These are phyloP conservation scores for Mycosphaerella sp. DNA, from an alignment of 2,329 filamentous ascomycete genomes.

Conservation along the genomic window DNA sequence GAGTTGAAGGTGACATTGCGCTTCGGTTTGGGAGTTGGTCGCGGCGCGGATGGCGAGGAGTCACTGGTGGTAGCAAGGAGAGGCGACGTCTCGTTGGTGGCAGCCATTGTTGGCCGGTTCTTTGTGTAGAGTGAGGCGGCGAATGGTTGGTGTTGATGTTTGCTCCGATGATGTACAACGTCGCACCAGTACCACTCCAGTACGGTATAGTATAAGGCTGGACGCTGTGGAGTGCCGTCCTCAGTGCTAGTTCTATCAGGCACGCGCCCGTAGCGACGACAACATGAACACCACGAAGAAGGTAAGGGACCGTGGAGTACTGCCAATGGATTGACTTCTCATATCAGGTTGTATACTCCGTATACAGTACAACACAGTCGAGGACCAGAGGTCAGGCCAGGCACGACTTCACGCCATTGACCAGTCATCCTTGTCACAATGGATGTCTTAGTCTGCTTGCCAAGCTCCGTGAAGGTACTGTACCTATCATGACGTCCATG, in stretches of 20 bases:
- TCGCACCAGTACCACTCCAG: neutral
- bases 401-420: neutral
- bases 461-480: too few relatives aligned
- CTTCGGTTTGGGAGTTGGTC: conserved; percentile 36
- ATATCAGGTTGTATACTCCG: too few relatives aligned
- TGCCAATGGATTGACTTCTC: neutral
- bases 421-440: neutral
- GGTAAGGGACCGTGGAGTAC: too few relatives aligned
- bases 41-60: conserved; percentile 15
- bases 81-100: conserved; percentile 20
- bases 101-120: conserved; percentile 6
- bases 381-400: neutral
- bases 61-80: conserved; percentile 18
- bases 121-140: conserved; percentile 2
- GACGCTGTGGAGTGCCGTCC: too few relatives aligned
- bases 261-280: too few relatives aligned
- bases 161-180: neutral
- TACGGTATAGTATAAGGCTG: neutral
- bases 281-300: too few relatives aligned
- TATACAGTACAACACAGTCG: too few relatives aligned
- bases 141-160: neutral
- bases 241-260: too few relatives aligned
- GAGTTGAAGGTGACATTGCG: conserved; percentile 74
- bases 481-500: too few relatives aligned
- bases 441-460: too few relatives aligned